Evolutionary conservation across 2,329 filamentous ascomycete species (phyloP), one percentile per base, ranked within the genome.

Genomic region (Tolypocladium nubicola): DNA sequence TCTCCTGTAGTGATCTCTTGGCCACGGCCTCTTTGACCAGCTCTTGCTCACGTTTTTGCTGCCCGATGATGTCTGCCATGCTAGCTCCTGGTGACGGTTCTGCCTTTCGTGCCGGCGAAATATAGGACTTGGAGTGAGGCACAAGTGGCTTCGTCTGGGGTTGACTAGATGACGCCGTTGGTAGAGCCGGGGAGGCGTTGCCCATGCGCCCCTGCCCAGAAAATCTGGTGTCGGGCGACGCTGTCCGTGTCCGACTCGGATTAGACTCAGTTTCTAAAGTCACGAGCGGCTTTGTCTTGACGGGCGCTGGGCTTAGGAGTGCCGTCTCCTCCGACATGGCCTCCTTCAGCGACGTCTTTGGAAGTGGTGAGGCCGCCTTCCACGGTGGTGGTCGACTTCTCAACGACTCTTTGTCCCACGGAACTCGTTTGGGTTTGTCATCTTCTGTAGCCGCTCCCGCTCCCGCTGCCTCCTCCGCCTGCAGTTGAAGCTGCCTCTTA

Each of bases 1-100:
- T 99, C 61, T 97, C 94, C 67, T 95, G 86, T 37, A 99, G 75
- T 61, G 89, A 94, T 57, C 93, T 83, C 73, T 96, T 97, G 2
- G 91, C 89, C 13, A 86, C 86, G 1, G 91, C 90, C 68, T 96
- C 92, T 56, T 84, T 87, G 60, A 95, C 85, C 21, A 84, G 82
- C 58, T 90, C 84, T 67, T 95, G 94, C 68, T 97, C 92, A 10
- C 84, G 84, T 69, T 87, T 84, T 72, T 99, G 91, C 66, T 96
- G 85, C 9, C 86, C 85, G 16, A 97, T 87, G 58, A 99, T 99
- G 63, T 96, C 90, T 19, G 86, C 83, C 75, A 99, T 87, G 39
- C 87, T 91, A 14, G 91, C 75, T 3, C 89, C 87, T 4, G 87
- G 72, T 2, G 80, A 78, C 1, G 82, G 80, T 56, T 89, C 87